Conservation (phyloP, 202 grass and related monocot species). For the Sporobolus alterniflorus region DNA sequence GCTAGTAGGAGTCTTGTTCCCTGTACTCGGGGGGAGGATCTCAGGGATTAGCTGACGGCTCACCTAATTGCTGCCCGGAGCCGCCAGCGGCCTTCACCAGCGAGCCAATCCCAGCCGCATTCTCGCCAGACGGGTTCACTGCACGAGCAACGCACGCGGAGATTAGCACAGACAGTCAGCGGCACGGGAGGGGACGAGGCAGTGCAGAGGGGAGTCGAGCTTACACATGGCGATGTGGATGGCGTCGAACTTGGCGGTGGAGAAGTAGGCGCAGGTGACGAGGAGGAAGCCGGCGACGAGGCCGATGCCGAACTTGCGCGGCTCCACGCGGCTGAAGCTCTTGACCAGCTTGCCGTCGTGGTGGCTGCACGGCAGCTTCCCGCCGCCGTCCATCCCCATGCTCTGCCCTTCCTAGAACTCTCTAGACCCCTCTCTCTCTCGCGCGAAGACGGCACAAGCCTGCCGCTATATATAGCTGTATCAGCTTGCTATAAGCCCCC, state of each 20-base stretch:
- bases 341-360: constrained; percentile 49
- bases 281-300: constrained; percentile 70
- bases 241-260: constrained; percentile 65
- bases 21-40: constrained; percentile 3
- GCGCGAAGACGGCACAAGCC: not conserved
- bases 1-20: not conserved
- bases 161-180: not conserved
- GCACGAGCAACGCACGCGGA: not conserved
- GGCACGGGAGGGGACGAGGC: not conserved
- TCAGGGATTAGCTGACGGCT: not conserved
- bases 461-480: not conserved
- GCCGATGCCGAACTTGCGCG: constrained; percentile 54
- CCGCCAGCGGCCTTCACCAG: not conserved
- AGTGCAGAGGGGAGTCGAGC: not conserved
- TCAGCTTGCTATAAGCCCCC: not conserved
- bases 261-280: constrained; percentile 76
- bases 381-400: constrained; percentile 44
- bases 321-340: constrained; percentile 64
- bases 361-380: constrained; percentile 45
- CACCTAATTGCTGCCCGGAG: constrained; percentile 27
- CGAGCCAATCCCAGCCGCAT: constrained; percentile 37
- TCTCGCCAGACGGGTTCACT: constrained; percentile 33
- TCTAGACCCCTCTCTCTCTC: not conserved
- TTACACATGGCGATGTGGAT: constrained; percentile 57
- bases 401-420: not conserved